phyloP scores from a whole-genome alignment of 169 alveolate species.

The Plasmodium gonderi region DNA sequence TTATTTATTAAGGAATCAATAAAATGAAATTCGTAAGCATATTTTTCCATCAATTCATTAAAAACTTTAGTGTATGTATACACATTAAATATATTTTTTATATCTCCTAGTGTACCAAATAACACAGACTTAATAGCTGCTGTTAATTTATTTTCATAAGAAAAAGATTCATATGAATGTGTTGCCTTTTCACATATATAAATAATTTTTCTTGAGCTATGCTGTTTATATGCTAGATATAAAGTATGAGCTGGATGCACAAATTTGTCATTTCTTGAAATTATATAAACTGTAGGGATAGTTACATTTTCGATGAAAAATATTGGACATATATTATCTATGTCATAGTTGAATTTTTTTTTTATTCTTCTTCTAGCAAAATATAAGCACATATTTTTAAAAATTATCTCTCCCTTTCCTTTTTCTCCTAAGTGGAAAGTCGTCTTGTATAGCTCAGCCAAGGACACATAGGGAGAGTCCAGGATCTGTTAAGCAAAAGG shows the following conservation, averaged over 20 bases:
- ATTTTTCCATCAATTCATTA: constrained; percentile 18
- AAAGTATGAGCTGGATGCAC: constrained; percentile 64
- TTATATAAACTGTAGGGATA: constrained; percentile 47
- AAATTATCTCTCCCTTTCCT: constrained; percentile 37
- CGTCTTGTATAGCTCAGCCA: constrained; percentile 45
- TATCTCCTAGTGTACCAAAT: not conserved
- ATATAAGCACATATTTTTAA: constrained; percentile 58
- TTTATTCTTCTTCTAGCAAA: constrained; percentile 42
- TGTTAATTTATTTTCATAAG: constrained; percentile 52
- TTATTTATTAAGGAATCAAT: constrained; percentile 38
- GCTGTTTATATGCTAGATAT: constrained; percentile 64
- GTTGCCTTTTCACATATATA: constrained; percentile 40
- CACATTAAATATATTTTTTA: not conserved
- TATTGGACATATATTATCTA: constrained; percentile 62
- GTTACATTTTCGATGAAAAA: constrained; percentile 64
- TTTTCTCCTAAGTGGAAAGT: constrained; percentile 43
- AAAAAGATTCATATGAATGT: constrained; percentile 35
- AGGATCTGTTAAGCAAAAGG: constrained; percentile 10
- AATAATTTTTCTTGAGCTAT: constrained; percentile 29
- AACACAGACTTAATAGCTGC: constrained; percentile 39
- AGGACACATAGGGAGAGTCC: constrained; percentile 71
- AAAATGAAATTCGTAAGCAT: constrained; percentile 35
- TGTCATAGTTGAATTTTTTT: constrained; percentile 55
- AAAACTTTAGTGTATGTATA: constrained; percentile 31
- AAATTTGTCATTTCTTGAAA: constrained; percentile 49